Evolutionary conservation across 441 rosid species (phyloP).

Genomic region (Aleurites moluccanus): DNA sequence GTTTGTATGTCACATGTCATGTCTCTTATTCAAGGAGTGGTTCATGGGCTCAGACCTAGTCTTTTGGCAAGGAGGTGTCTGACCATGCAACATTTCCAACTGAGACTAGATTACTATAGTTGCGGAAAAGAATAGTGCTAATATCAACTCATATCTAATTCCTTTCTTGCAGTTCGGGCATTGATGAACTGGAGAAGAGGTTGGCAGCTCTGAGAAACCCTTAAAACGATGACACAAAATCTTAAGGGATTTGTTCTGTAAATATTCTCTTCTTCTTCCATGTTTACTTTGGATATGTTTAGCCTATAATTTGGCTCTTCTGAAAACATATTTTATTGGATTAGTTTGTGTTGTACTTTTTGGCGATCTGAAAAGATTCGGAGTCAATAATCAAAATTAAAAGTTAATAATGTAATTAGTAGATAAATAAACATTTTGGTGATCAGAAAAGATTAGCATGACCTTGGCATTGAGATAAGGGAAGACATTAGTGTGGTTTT

Average conservation of each 20-base stretch:
- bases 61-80: background rate
- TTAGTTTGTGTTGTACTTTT: background rate
- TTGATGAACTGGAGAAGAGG: constrained; percentile 79
- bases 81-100: background rate
- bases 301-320: background rate
- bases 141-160: constrained; percentile 3
- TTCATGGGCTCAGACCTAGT: background rate
- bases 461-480: background rate
- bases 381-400: background rate
- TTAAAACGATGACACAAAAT: constrained; percentile 25
- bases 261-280: constrained; percentile 10
- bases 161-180: constrained; percentile 58
- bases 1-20: too few relatives aligned
- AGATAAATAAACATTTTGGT: background rate
- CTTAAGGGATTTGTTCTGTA: constrained; percentile 22
- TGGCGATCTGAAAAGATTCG: too few relatives aligned
- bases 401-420: background rate
- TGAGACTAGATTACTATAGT: too few relatives aligned
- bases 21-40: background rate
- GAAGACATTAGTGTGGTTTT: too few relatives aligned
- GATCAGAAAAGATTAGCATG: background rate
- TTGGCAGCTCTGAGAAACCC: constrained; percentile 84
- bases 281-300: constrained; percentile 3
- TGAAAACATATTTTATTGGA: background rate
- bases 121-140: background rate